These are phyloP conservation scores for Phialocephala sp. DNA, from an alignment of 2,329 filamentous ascomycete genomes.

Conservation along the genomic window DNA sequence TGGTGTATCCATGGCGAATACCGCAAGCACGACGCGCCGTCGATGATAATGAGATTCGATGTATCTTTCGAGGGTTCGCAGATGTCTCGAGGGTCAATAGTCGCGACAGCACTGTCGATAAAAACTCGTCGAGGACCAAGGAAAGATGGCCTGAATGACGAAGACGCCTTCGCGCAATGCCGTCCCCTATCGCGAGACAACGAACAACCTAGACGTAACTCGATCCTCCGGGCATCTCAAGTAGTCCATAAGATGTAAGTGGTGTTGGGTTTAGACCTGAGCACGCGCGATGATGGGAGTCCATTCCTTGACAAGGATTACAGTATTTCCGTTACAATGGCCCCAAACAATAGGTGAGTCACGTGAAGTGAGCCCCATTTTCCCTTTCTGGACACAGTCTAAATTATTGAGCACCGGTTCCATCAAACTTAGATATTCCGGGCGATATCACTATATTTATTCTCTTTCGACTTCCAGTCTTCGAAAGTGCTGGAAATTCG, in stretches of 20 bases:
- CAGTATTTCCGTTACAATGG: too few species aligned
- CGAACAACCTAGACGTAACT: conserved; percentile 7
- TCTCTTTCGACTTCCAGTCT: too few species aligned
- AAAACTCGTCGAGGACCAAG: not conserved
- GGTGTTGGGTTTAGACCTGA: not conserved
- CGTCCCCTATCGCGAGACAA: not conserved
- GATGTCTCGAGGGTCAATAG: not conserved
- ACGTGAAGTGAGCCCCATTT: too few species aligned
- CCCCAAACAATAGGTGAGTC: too few species aligned
- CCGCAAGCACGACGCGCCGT: not conserved
- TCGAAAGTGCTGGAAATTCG: too few species aligned
- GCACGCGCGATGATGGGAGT: conserved; percentile 11
- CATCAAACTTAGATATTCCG: too few species aligned
- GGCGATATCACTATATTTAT: too few species aligned
- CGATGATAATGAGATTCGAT: not conserved
- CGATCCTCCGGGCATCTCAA: conserved; percentile 12
- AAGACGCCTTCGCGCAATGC: not conserved
- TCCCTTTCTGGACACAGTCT: too few species aligned
- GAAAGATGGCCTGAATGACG: not conserved
- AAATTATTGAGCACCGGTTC: too few species aligned
- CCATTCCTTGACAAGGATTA: too few species aligned
- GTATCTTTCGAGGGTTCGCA: not conserved
- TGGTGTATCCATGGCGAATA: conserved; percentile 33
- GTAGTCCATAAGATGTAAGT: not conserved
- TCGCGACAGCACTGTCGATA: not conserved